A percentile compares a stretch with the other conserved stretches of the same genome.
Evolutionary conservation across 768 basidiomycete species (phyloP).

Genomic region (Calocybe indica): DNA sequence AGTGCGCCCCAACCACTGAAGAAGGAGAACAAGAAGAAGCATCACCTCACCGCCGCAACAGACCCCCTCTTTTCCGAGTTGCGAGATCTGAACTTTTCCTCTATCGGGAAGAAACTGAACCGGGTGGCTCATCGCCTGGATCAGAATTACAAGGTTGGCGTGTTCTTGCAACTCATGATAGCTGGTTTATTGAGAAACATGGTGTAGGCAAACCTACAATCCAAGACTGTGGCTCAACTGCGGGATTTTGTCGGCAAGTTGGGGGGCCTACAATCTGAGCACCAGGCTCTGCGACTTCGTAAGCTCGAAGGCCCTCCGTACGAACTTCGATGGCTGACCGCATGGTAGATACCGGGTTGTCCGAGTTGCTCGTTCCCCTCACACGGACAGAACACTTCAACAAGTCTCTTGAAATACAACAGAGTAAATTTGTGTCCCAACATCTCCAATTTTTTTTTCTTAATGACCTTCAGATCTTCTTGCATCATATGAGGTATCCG

Average conservation of each 20-base stretch:
- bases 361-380: constrained; percentile 83
- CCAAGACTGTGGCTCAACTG: constrained; percentile 88
- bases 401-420: constrained; percentile 90
- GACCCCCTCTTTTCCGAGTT: constrained; percentile 82
- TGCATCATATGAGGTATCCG: constrained; percentile 79
- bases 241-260: constrained; percentile 94
- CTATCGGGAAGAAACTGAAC: constrained; percentile 78
- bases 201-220: constrained; percentile 69
- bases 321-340: neutral
- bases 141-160: constrained; percentile 80
- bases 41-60: constrained; percentile 69
- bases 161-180: neutral
- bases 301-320: constrained; percentile 19
- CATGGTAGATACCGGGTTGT: constrained; percentile 78
- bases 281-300: constrained; percentile 87
- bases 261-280: constrained; percentile 87
- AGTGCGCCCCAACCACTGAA: constrained; percentile 43
- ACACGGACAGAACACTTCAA: constrained; percentile 88
- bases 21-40: constrained; percentile 85
- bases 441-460: neutral
- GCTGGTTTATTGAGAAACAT: constrained; percentile 1
- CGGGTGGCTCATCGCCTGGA: constrained; percentile 80
- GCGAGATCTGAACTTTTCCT: constrained; percentile 88
- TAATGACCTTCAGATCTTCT: constrained; percentile 64
- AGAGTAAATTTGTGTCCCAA: constrained; percentile 51